These are phyloP conservation scores for Meyerozyma athensensis DNA, from an alignment of 1,139 yeast genomes.

Conservation along the genomic window DNA sequence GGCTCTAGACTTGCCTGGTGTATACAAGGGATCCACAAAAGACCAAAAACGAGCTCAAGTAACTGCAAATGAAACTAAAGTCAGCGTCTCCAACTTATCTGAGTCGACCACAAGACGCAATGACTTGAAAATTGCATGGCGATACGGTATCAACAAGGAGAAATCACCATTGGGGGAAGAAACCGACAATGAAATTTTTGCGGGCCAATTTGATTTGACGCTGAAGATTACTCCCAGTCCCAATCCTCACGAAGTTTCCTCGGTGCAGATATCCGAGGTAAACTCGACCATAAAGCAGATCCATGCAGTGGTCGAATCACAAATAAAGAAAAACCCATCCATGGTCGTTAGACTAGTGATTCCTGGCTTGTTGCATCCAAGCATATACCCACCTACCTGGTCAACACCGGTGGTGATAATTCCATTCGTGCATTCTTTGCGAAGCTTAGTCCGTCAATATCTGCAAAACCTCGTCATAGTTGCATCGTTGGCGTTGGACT, in stretches of 20 bases:
- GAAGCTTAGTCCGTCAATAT: conserved; percentile 48
- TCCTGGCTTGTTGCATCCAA: conserved; percentile 79
- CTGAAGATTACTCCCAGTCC: conserved; percentile 66
- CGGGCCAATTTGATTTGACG: conserved; percentile 73
- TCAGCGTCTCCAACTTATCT: conserved; percentile 64
- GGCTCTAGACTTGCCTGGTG: conserved; percentile 75
- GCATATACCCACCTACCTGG: conserved; percentile 57
- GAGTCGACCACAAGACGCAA: conserved; percentile 21
- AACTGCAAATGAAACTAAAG: conserved; percentile 52
- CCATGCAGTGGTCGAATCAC: conserved; percentile 34
- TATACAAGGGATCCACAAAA: conserved; percentile 65
- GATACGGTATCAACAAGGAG: conserved; percentile 61
- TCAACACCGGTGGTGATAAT: conserved; percentile 47
- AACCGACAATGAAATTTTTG: conserved; percentile 47
- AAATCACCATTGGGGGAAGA: conserved; percentile 7
- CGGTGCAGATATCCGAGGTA: conserved; percentile 35
- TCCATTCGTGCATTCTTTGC: conserved; percentile 60
- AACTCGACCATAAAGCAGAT: conserved; percentile 35
- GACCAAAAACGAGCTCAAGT: conserved; percentile 62
- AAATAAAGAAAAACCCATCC: conserved; percentile 24
- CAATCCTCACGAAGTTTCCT: conserved; percentile 53
- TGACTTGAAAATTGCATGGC: conserved; percentile 83
- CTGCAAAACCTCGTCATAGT: conserved; percentile 43
- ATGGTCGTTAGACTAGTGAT: conserved; percentile 61
- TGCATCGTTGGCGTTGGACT: conserved; percentile 58